Base-by-base conservation (phyloP, 805 yeast genomes). In the Candida tibetensis region DNA sequence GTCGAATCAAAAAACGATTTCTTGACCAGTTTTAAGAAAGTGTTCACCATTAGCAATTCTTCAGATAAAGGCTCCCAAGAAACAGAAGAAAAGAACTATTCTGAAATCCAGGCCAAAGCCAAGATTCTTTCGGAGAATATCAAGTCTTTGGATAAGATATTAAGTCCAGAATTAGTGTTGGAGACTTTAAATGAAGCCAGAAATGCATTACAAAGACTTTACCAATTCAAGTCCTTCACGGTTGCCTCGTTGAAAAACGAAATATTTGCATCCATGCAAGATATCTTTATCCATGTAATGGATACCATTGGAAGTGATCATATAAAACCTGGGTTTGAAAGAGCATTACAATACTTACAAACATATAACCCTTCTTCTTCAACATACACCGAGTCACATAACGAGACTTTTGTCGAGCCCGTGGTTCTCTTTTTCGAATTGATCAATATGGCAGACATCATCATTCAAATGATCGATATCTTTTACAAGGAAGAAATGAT, bases 381-480 rank as follows among this genome's bases (percentile, higher is more conserved):
- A 13, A 55, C 62, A 5, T 45, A 61, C 27, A 58, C 65, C 22
- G 64, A 63, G 12, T 32, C 47, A 6, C 42, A 41, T 19, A 43
- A 50, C 16, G 61, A 54, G 17, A 53, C 64, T 17, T 69, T 74
- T 5, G 82, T 85, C n/a, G 95, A 85, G 45, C 98, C 98, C 0
- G 69, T 91, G 37, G 83, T 83, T 0, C 78, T 85, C 31, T 91
- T 93, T 51, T 84, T 95, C 13, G 97, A 91, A 55, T 72, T 93
- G 40, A 93, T 93, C 25, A 93, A 90, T 50, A 81, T 87, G 42
- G 97, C 96, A 4, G 99, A 91, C 58, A 67, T 91, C 40, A 86
- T 93, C 16, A 82, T 88, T 51, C 97, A 91, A 57, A 87, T 91
- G 95, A 66, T 90, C 30, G 89, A 85, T 36, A 86, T 88, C 4